Conservation (phyloP, 768 basidiomycete species). For the Kwoniella dendrophila region DNA sequence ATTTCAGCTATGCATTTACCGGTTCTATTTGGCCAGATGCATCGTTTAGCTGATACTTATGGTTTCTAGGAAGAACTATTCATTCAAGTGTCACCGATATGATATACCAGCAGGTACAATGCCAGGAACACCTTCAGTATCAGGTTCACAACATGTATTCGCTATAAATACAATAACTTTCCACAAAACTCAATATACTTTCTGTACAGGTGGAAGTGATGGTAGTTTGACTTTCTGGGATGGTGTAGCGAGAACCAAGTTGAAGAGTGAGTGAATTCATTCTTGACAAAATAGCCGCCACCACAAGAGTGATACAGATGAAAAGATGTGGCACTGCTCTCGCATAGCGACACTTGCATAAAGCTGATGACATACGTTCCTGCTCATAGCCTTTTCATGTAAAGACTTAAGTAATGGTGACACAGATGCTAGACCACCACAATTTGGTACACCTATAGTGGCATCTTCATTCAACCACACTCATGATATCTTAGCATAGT, state of each 20-base stretch:
- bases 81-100: conserved; percentile 67
- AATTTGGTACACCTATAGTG: conserved; percentile 65
- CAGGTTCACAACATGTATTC: conserved; percentile 68
- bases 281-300: conserved; percentile 56
- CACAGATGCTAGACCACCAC: conserved; percentile 39
- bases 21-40: neutral
- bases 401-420: conserved; percentile 54
- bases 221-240: conserved; percentile 50
- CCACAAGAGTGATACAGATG: neutral
- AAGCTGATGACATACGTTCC: conserved; percentile 7
- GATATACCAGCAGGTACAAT: conserved; percentile 41
- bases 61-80: conserved; percentile 69
- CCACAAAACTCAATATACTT: conserved; percentile 81
- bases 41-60: conserved; percentile 6
- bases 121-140: conserved; percentile 62
- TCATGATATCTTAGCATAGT: conserved; percentile 84
- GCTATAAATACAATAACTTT: conserved; percentile 85
- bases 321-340: conserved; percentile 30
- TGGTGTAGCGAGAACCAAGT: conserved; percentile 73
- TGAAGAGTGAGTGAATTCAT: conserved; percentile 73
- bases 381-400: conserved; percentile 40
- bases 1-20: neutral
- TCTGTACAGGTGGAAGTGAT: conserved; percentile 71
- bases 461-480: conserved; percentile 83
- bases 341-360: neutral